A percentile compares a stretch with the other conserved stretches of the same genome.
Evolutionary conservation across 805 yeast species (phyloP).

Genomic region (Candida berthetii): DNA sequence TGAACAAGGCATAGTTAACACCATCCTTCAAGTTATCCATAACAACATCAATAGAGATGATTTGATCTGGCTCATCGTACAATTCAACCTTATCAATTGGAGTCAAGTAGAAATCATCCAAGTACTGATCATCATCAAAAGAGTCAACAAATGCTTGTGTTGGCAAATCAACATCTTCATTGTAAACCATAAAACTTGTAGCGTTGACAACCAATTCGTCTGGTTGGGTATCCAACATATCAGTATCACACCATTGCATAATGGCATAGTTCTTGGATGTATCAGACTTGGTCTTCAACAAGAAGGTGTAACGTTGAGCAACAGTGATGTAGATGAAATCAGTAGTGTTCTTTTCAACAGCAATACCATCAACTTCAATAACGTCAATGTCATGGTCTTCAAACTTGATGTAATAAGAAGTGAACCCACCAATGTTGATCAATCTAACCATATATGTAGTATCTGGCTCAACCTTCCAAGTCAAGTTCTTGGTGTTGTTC

Average conservation of each 20-base stretch:
- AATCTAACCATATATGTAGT: conserved; percentile 80
- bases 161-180: conserved; percentile 32
- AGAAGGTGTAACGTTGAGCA: conserved; percentile 87
- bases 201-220: conserved; percentile 58
- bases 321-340: conserved; percentile 72
- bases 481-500: conserved; percentile 73
- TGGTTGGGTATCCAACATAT: conserved; percentile 77
- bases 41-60: conserved; percentile 61
- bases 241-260: conserved; percentile 73
- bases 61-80: conserved; percentile 62
- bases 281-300: conserved; percentile 65
- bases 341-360: conserved; percentile 71
- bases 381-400: conserved; percentile 85
- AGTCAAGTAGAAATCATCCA: conserved; percentile 74
- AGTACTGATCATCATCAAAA: conserved; percentile 38
- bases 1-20: conserved; percentile 94
- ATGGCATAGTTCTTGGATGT: conserved; percentile 71
- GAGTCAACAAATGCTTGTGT: conserved; percentile 37
- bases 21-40: conserved; percentile 89
- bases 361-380: conserved; percentile 89
- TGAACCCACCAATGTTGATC: conserved; percentile 85
- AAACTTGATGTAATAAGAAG: conserved; percentile 82
- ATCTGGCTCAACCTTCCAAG: conserved; percentile 79
- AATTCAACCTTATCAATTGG: conserved; percentile 55
- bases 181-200: conserved; percentile 69